These are phyloP conservation scores for Nepenthes gracilis DNA, from an alignment of 148 eudicot species.

Conservation along the genomic window DNA sequence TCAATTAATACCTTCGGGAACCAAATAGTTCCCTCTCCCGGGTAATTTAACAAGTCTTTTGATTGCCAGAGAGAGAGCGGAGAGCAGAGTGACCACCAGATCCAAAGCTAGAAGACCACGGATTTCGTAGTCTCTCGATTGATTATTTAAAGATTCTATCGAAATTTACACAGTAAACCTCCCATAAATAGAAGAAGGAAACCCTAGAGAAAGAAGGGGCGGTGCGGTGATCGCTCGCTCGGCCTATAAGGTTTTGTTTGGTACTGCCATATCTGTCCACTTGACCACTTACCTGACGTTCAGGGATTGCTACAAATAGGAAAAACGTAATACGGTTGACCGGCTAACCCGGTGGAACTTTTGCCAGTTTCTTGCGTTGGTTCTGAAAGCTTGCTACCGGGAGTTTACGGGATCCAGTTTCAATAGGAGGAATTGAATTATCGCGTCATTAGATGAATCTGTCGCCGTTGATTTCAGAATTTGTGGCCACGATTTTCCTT, in stretches of 20 bases:
- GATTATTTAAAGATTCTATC: neutral
- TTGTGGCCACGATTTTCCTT: neutral
- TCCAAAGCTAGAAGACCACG: no score
- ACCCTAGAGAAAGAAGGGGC: constrained; percentile 17
- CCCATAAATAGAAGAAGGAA: neutral
- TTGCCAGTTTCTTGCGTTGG: neutral
- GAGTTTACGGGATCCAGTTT: neutral
- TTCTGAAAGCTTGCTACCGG: neutral
- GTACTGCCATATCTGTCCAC: no score
- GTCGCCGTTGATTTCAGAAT: neutral
- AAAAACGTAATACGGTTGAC: neutral
- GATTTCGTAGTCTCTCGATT: constrained; percentile 3
- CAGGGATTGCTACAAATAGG: neutral
- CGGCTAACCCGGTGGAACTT: neutral
- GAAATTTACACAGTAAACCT: neutral
- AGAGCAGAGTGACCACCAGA: no score
- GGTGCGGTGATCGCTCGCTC: neutral
- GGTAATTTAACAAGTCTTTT: no score
- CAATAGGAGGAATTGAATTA: no score
- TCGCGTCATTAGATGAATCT: neutral
- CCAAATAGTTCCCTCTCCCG: constrained; percentile 1
- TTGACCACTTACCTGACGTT: no score
- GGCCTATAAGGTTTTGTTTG: no score
- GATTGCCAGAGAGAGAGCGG: no score
- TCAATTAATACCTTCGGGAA: constrained; percentile 10